Base-by-base conservation (phyloP, 768 basidiomycete species). In the Termitomyces sp. region DNA sequence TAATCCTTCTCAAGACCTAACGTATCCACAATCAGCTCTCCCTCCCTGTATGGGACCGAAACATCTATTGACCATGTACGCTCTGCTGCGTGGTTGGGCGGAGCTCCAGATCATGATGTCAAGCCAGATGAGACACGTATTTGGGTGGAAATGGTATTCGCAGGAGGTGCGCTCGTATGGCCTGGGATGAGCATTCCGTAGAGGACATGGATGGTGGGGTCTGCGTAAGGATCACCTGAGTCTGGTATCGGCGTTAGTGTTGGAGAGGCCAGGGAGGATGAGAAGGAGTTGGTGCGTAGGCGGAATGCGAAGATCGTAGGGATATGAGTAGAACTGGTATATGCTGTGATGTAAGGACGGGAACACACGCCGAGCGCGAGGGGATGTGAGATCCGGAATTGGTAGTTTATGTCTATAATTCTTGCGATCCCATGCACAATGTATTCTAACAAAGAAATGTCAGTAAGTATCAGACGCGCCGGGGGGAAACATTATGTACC, bases 41-140 rank as follows among this genome's bases (percentile, higher is more conserved):
- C 88, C 69, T 2, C 64, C 54, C 51, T 72, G 71, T 27, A 70
- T 66, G 0, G 72, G 64, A 10, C 77, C 82, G 67, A 93, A 91
- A 34, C 80, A 78, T 36, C 74, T 76, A 20, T 80, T 68, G 0
- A 89, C 87, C 92, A 94, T 93, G 63, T 87, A 84, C 0, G 73
- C 69, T 8, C 92, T 91, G 66, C 83, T 91, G 50, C 86, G 86
- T 2, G 91, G 89, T 66, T 92, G 89, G 4, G 92, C 92, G 2
- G 88, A 90, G 66, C 88, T 90, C 92, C 92, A 95, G 4, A 95
- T 81, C 88, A 93, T 93, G 4, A 87, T 85, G 57, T 92, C 89
- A 20, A 93, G 77, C 88, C 89, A 91, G 14, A 65, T 64, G n/a
- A n/a, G n/a, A 34, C 71, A 74, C 18, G 86, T 90, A 18, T 74